Base-by-base conservation (phyloP, 2,329 filamentous ascomycete genomes). In the Mycocentrospora acerina region DNA sequence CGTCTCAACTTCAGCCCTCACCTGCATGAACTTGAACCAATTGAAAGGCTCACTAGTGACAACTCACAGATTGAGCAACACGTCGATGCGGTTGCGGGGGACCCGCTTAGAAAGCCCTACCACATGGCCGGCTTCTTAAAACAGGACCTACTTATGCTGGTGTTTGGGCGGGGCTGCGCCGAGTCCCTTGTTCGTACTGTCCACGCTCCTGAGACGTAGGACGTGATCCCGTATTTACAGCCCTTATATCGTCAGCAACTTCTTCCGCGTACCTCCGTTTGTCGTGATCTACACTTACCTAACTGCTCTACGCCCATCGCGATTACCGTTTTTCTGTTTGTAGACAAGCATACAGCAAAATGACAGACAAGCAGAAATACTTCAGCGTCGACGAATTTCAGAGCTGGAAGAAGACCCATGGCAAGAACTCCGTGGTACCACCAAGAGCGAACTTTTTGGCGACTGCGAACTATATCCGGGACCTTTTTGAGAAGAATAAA, bases 401-500 rank as follows among this genome's bases (percentile, higher is more conserved):
- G 30, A 35, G 37, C 12, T 48, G 57, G 41, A 60, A 57, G 34
- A 46, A 33, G 19, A 47, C 44, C 28, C 49, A 53, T 29, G 51
- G 46, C 15, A 49, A 42, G 16, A 37, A 37, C 16, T 29, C 44
- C 32, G 50, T 29, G 16, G 24, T 49, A 16, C 60, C 53, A 22
- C 60, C 59, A 15, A 41, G 40, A 24, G 35, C 46, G 7, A 66
- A 66, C 29, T 38, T 63, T 11, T 12, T 66, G 13, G 57, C 56
- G 6, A 62, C 63, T 1, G 57, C 56, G 9, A 52, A 46, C 29
- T 48, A 61, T 32, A 37, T 66, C 7, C 49, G 55, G 22, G 41
- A 45, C 22, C 17, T 66, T 7, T 53, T 66, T 16, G 60, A 65
- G 38, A 50, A 41, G n/a, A 64, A 64, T 29, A 62, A 56, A 17